phyloP scores from a whole-genome alignment of 2,329 filamentous ascomycete species.

The Hypoxylon sp. region DNA sequence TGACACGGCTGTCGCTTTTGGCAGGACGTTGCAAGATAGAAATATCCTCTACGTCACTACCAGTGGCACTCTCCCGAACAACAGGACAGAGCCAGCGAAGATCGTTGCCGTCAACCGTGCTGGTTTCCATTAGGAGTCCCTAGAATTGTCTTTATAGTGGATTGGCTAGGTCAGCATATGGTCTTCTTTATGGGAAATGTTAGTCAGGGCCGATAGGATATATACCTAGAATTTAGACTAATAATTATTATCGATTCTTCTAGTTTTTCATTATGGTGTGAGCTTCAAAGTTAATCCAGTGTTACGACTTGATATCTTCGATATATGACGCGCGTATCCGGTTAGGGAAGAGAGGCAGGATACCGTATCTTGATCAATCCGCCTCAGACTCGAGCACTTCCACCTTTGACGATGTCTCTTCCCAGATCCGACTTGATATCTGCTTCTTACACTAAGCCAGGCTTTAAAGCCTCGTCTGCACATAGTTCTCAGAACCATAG shows the following conservation, averaged over 20 bases:
- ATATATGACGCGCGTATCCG: no score
- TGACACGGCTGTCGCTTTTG: constrained; percentile 45
- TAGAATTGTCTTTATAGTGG: neutral
- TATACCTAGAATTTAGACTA: neutral
- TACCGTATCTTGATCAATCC: no score
- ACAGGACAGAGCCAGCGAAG: constrained; percentile 48
- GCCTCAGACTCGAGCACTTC: no score
- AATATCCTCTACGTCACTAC: constrained; percentile 49
- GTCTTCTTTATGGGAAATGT: neutral
- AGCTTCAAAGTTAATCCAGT: no score
- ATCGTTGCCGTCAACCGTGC: constrained; percentile 50
- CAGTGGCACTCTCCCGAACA: constrained; percentile 43
- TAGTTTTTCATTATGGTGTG: neutral
- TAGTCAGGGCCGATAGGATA: neutral
- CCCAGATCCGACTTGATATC: no score
- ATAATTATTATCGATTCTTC: neutral
- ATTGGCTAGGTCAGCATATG: neutral
- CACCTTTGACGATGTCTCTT: no score
- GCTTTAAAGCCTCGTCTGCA: no score
- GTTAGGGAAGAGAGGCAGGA: no score
- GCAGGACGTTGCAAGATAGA: constrained; percentile 38
- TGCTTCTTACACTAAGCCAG: no score
- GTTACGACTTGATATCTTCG: no score
- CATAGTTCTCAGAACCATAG: no score
- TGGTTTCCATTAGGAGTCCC: constrained; percentile 24